Percentiles rank a stretch among this genome's conserved stretches.
These are phyloP conservation scores for Pseudoperonospora humuli DNA, from an alignment of 352 stramenopile species.

Conservation along the genomic window DNA sequence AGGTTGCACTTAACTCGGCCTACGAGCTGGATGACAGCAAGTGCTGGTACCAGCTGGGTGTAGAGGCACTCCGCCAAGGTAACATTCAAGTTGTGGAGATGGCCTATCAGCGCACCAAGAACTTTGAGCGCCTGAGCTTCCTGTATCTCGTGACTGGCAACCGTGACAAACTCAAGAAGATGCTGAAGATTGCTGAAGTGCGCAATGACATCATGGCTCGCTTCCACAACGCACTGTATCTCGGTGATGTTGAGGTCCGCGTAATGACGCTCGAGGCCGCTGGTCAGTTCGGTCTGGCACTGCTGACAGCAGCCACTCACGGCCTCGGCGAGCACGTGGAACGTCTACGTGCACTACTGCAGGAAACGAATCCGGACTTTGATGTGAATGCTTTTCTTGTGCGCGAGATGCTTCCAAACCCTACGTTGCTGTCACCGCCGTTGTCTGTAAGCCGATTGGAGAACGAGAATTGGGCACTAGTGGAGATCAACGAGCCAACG, in stretches of 20 bases:
- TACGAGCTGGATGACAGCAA: slow-evolving; percentile 93
- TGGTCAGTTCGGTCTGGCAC: slow-evolving; percentile 93
- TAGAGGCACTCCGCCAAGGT: slow-evolving; percentile 95
- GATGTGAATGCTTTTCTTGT: slow-evolving; percentile 57
- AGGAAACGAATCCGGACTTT: slow-evolving; percentile 84
- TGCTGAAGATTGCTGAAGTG: slow-evolving; percentile 99
- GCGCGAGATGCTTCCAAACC: slow-evolving; percentile 56
- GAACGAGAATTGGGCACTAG: slow-evolving; percentile 96
- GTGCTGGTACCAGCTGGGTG: slow-evolving; percentile 96
- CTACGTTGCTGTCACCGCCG: slow-evolving; percentile 88
- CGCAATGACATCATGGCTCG: slow-evolving; percentile 96
- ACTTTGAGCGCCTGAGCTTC: slow-evolving; percentile 99
- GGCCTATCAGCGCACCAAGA: slow-evolving; percentile 99
- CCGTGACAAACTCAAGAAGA: slow-evolving; percentile 98
- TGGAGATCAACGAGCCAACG: slow-evolving; percentile 91
- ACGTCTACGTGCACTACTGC: slow-evolving; percentile 87
- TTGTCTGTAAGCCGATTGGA: slow-evolving; percentile 89
- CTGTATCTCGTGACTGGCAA: slow-evolving; percentile 98
- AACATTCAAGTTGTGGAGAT: slow-evolving; percentile 99
- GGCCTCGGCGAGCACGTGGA: slow-evolving; percentile 92
- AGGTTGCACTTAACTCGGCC: slow-evolving; percentile 95
- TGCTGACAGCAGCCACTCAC: slow-evolving; percentile 94
- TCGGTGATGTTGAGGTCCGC: slow-evolving; percentile 94
- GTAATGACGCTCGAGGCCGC: slow-evolving; percentile 94
- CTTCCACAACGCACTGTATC: slow-evolving; percentile 98